Conservation (phyloP, 169 alveolate genomes). For the Plasmodium vivax region DNA sequence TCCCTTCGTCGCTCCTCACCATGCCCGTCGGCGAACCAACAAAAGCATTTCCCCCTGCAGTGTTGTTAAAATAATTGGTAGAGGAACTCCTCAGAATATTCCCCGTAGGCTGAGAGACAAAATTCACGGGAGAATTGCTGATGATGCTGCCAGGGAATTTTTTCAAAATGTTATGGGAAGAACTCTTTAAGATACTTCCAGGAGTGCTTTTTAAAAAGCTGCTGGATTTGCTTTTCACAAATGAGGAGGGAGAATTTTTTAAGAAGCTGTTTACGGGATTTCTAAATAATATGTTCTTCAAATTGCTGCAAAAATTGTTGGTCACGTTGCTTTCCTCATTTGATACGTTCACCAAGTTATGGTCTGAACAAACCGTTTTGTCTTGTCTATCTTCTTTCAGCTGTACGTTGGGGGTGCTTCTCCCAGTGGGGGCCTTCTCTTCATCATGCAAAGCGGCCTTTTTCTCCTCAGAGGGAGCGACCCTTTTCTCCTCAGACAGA, state of each 20-base stretch:
- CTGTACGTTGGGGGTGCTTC: not conserved
- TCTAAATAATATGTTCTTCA: slow-evolving; percentile 15
- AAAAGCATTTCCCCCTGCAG: not conserved
- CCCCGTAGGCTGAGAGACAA: not conserved
- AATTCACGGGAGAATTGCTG: not conserved
- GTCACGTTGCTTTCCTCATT: not conserved
- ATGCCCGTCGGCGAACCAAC: not conserved
- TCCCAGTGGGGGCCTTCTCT: not conserved
- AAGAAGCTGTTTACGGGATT: not conserved
- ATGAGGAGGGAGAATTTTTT: not conserved
- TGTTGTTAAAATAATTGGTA: not conserved
- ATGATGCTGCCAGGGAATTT: not conserved
- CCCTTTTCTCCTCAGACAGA: no score
- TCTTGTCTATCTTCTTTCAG: not conserved
- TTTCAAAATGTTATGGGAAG: slow-evolving; percentile 1
- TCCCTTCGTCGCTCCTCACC: not conserved
- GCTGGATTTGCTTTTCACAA: slow-evolving; percentile 4
- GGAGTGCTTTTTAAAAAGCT: not conserved
- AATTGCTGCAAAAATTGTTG: not conserved
- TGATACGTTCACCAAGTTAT: not conserved
- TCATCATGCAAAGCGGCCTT: not conserved
- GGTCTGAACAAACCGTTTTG: not conserved
- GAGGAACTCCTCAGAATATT: not conserved
- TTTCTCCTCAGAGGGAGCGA: no score
- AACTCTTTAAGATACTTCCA: not conserved